Conservation (phyloP, 805 yeast genomes). For the Metschnikowia colocasiae region DNA sequence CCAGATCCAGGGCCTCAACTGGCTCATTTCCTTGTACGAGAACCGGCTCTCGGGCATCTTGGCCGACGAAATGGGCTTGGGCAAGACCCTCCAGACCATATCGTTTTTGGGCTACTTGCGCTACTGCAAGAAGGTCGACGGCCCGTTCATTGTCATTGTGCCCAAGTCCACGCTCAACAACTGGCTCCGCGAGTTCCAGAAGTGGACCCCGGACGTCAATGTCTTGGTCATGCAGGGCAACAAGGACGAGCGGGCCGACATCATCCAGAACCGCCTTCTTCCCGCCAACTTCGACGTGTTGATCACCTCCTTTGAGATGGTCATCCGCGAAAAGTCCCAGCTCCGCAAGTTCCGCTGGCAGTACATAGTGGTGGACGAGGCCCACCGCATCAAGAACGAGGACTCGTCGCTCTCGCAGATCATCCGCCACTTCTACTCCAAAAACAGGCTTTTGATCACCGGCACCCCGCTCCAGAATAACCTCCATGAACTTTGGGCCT, state of each 20-base stretch:
- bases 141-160: slow-evolving; percentile 88
- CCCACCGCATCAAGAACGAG: slow-evolving; percentile 94
- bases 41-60: slow-evolving; percentile 86
- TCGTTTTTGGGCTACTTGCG: slow-evolving; percentile 87
- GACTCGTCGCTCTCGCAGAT: slow-evolving; percentile 90
- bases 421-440: slow-evolving; percentile 81
- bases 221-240: slow-evolving; percentile 84
- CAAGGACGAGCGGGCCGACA: slow-evolving; percentile 68
- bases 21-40: slow-evolving; percentile 87
- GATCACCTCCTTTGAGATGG: slow-evolving; percentile 90
- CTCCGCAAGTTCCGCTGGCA: slow-evolving; percentile 88
- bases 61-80: slow-evolving; percentile 98
- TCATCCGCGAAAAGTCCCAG: slow-evolving; percentile 78
- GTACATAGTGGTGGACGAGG: slow-evolving; percentile 91
- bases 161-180: slow-evolving; percentile 95
- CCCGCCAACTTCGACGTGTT: slow-evolving; percentile 84
- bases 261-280: slow-evolving; percentile 58
- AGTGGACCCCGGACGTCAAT: slow-evolving; percentile 94
- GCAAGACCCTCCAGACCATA: slow-evolving; percentile 92
- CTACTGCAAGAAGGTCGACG: slow-evolving; percentile 71
- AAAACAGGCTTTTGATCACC: slow-evolving; percentile 80
- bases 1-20: slow-evolving; percentile 91
- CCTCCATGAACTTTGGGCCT: slow-evolving; percentile 94
- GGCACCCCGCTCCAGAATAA: slow-evolving; percentile 97
- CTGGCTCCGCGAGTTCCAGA: slow-evolving; percentile 91